Evolutionary conservation across 2,329 filamentous ascomycete genomes (phyloP).

Genomic region (Hysterium pulicare): DNA sequence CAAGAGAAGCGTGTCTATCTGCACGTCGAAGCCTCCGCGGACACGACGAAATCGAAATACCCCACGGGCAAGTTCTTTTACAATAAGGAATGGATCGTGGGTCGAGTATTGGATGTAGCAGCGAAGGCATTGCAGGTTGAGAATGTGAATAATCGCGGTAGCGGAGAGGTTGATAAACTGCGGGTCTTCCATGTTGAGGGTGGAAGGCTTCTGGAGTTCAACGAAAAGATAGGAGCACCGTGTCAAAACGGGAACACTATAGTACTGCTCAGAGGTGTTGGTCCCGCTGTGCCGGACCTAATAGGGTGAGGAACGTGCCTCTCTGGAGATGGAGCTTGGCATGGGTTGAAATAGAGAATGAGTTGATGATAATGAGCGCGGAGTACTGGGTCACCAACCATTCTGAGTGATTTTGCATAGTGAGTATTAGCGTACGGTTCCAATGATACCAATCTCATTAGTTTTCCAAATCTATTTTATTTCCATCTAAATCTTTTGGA

Average conservation of each 20-base stretch:
- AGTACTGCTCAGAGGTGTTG: constrained; percentile 81
- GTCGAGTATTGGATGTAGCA: constrained; percentile 73
- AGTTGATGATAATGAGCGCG: no score
- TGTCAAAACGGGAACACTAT: constrained; percentile 84
- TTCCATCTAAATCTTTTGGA: not conserved
- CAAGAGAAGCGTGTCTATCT: constrained; percentile 85
- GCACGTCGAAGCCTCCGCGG: constrained; percentile 84
- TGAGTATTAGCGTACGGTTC: not conserved
- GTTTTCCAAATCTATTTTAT: not conserved
- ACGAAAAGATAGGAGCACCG: constrained; percentile 73
- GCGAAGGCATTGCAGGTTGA: constrained; percentile 73
- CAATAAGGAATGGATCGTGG: constrained; percentile 77
- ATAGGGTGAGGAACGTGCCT: constrained; percentile 51
- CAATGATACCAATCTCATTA: not conserved
- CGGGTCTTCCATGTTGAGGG: constrained; percentile 92
- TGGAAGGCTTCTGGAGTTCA: constrained; percentile 80
- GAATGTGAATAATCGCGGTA: constrained; percentile 78
- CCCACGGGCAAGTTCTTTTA: constrained; percentile 59
- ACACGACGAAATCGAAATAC: constrained; percentile 77
- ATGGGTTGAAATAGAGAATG: not conserved
- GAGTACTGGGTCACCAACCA: not conserved
- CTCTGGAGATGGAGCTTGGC: not conserved
- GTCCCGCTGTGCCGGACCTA: constrained; percentile 68
- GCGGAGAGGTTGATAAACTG: constrained; percentile 73
- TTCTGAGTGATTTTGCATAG: not conserved